These are phyloP conservation scores for Thelephora terrestris DNA, from an alignment of 1,284 basidiomycete genomes.

Conservation along the genomic window DNA sequence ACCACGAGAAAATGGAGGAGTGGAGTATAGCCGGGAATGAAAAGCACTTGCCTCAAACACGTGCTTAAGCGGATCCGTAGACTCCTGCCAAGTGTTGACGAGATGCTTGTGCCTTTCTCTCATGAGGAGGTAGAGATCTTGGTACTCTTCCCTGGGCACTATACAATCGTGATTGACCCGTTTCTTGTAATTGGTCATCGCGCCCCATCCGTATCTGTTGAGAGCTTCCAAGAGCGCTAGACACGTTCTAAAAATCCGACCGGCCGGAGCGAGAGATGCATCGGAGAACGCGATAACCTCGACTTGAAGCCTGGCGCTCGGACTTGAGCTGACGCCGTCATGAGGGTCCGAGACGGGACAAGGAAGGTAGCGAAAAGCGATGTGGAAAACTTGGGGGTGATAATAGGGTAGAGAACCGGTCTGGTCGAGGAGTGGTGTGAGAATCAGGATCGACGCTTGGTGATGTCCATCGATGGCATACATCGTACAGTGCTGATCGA, in stretches of 20 bases:
- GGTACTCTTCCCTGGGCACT: constrained; percentile 70
- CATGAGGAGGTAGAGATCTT: constrained; percentile 84
- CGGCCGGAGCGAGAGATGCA: constrained; percentile 40
- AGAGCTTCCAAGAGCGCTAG: constrained; percentile 74
- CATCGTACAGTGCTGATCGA: constrained; percentile 72
- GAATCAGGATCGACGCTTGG: constrained; percentile 39
- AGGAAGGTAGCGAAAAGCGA: constrained; percentile 60
- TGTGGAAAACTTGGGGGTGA: constrained; percentile 61
- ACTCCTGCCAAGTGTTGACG: constrained; percentile 68
- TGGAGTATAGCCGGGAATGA: too few relatives aligned
- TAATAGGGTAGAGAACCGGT: constrained; percentile 60
- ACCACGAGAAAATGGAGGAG: background rate
- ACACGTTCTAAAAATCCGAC: constrained; percentile 72
- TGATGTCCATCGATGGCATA: constrained; percentile 24
- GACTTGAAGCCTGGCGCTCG: constrained; percentile 29
- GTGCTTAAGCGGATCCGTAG: constrained; percentile 77
- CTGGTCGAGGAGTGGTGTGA: constrained; percentile 47
- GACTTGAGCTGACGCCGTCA: constrained; percentile 7
- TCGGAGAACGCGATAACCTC: constrained; percentile 45
- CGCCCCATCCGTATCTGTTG: constrained; percentile 81
- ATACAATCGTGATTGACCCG: constrained; percentile 79
- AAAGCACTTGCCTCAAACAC: constrained; percentile 60
- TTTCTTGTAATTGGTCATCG: constrained; percentile 73
- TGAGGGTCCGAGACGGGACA: constrained; percentile 15
- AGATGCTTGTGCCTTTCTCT: constrained; percentile 75